phyloP scores from a whole-genome alignment of 169 alveolate species.

The Eimeria necatrix region DNA sequence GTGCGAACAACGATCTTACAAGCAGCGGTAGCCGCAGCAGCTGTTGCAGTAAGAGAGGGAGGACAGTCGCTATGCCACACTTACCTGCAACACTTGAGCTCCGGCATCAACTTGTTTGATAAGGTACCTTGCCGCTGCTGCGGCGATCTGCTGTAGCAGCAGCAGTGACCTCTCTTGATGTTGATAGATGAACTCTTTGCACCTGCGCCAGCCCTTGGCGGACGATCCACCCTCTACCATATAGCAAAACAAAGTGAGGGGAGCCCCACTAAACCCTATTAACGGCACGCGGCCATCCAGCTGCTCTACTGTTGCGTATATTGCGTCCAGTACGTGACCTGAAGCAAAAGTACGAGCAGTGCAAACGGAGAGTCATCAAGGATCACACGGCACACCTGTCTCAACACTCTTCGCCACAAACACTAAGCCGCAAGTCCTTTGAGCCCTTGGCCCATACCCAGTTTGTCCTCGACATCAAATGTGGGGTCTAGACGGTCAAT shows the following conservation, averaged over 20 bases:
- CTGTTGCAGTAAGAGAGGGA: neutral
- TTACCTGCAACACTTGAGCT: conserved; percentile 88
- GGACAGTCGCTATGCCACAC: neutral
- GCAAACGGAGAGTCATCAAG: neutral
- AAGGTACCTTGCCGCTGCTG: conserved; percentile 84
- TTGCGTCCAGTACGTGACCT: conserved; percentile 88
- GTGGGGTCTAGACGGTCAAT: conserved; percentile 71
- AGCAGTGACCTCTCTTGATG: conserved; percentile 84
- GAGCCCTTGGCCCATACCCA: conserved; percentile 45
- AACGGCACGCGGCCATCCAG: conserved; percentile 88
- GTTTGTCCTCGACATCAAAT: conserved; percentile 81
- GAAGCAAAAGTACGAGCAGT: conserved; percentile 61
- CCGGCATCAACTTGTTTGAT: conserved; percentile 89
- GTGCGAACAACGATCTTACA: neutral
- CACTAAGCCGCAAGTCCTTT: neutral
- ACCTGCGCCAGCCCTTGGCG: conserved; percentile 83
- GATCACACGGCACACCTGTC: neutral
- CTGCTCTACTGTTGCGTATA: conserved; percentile 83
- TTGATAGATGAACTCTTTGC: conserved; percentile 81
- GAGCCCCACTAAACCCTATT: conserved; percentile 92
- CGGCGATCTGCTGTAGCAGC: conserved; percentile 84
- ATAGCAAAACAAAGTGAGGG: conserved; percentile 89
- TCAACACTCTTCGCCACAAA: neutral
- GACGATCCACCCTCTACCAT: conserved; percentile 89
- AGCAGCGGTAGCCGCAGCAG: too few relatives aligned